Evolutionary conservation across 2,329 filamentous ascomycete species (phyloP).

Genomic region (Alternaria metachromatica): DNA sequence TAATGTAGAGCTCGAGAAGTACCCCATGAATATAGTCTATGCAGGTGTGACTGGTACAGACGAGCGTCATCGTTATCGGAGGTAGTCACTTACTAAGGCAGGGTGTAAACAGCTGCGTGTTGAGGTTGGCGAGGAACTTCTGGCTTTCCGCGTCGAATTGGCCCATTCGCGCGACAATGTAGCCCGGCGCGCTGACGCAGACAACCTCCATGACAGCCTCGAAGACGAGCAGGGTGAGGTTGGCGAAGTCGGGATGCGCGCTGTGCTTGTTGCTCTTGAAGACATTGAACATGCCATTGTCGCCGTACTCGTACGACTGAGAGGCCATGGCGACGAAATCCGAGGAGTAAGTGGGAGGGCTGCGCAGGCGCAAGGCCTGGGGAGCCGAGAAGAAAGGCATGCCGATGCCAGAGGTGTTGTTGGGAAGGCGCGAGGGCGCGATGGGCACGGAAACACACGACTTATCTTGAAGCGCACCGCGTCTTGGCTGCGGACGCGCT

Average conservation of each 20-base stretch:
- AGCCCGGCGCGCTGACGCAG: slow-evolving; percentile 92
- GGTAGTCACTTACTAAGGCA: slow-evolving; percentile 74
- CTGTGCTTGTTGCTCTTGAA: slow-evolving; percentile 46
- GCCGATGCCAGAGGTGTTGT: slow-evolving; percentile 12
- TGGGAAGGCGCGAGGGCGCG: slow-evolving; percentile 13
- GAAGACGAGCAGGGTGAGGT: slow-evolving; percentile 84
- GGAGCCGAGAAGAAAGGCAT: slow-evolving; percentile 44
- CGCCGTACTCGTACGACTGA: slow-evolving; percentile 40
- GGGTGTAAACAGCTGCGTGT: slow-evolving; percentile 94
- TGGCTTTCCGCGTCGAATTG: slow-evolving; percentile 96
- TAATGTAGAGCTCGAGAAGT: background rate
- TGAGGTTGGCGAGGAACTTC: slow-evolving; percentile 95
- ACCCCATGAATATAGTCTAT: background rate
- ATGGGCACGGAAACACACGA: slow-evolving; percentile 15
- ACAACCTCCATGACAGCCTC: slow-evolving; percentile 95
- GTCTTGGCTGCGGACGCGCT: slow-evolving; percentile 16
- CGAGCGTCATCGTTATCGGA: background rate
- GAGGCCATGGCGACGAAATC: slow-evolving; percentile 44
- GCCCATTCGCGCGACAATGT: slow-evolving; percentile 86
- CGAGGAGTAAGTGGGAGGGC: slow-evolving; percentile 24
- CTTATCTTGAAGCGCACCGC: slow-evolving; percentile 28
- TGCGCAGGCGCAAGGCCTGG: slow-evolving; percentile 48
- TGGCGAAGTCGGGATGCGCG: slow-evolving; percentile 68
- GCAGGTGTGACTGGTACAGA: background rate
- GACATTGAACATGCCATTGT: slow-evolving; percentile 33